phyloP scores from a whole-genome alignment of 139 green algal species.

The Tetraselmis chui region DNA sequence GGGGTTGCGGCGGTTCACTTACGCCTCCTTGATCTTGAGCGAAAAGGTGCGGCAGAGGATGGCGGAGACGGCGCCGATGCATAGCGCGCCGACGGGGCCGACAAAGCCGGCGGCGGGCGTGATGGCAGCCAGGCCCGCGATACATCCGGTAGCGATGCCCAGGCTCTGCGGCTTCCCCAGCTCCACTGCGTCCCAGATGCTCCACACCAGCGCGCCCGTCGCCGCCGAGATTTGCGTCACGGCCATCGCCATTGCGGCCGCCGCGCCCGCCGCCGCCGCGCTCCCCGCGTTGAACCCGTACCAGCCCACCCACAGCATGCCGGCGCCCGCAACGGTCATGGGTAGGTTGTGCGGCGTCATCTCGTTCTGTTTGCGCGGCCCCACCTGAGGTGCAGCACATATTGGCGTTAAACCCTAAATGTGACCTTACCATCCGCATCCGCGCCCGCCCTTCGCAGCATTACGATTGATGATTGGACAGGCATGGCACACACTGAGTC shows the following conservation, averaged over 20 bases:
- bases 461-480: too few relatives aligned
- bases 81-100: constrained; percentile 17
- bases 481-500: too few relatives aligned
- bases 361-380: constrained; percentile 20
- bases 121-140: constrained; percentile 28
- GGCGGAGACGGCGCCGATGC: constrained; percentile 12
- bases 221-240: constrained; percentile 22
- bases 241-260: constrained; percentile 21
- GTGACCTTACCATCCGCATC: too few relatives aligned
- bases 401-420: too few relatives aligned
- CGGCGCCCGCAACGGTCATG: constrained; percentile 21
- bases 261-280: constrained; percentile 13
- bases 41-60: constrained; percentile 32
- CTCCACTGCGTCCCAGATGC: constrained; percentile 5
- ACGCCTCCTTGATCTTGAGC: constrained; percentile 19
- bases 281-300: constrained; percentile 37
- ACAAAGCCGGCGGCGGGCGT: constrained; percentile 30
- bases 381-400: not conserved
- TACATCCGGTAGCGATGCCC: constrained; percentile 17
- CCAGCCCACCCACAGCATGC: constrained; percentile 42
- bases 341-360: constrained; percentile 28
- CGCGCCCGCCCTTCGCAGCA: too few relatives aligned
- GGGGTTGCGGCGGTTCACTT: not conserved
- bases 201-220: constrained; percentile 14
- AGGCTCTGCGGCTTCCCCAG: constrained; percentile 18